Base-by-base conservation (phyloP, 78 protist genomes). In the Guillardia theta region DNA sequence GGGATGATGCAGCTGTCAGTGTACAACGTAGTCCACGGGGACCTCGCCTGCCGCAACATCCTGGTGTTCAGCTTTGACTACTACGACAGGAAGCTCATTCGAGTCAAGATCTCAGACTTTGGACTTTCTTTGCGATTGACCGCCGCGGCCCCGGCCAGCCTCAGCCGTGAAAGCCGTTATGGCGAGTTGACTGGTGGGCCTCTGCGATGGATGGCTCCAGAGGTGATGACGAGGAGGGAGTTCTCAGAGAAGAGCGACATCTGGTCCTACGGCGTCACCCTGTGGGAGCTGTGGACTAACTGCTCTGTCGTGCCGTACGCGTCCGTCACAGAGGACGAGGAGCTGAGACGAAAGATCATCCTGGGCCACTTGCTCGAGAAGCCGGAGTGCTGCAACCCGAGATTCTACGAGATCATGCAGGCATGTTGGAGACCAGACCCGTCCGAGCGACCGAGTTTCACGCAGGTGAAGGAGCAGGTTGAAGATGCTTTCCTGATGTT, bases 161-260 rank as follows among this genome's bases (percentile, higher is more conserved):
- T 70, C 45, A 36, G 46, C 46, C 39, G 53, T 1, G 24, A 8
- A 18, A 43, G 53, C 33, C 10, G 27, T 1, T 27, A n/a, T 3
- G 90, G 33, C 0, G 50, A 36, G 24, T 45, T 0, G 53, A 50
- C 45, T 1, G 90, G 90, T 0, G 39, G 8, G 80, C 90, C 90
- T 15, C 18, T 43, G 48, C 45, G 90, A 8, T 43, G 48, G 53
- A 37, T 78, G 45, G 50, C 90, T 10, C 90, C 90, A 0, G 90
- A 78, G 8, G 45, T 48, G 43, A 37, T 78, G 4, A 10, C 21
- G 47, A 18, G 48, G 6, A 30, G 48, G 3, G 30, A 50, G 30
- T 93, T 37, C 80, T 37, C 95, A 64, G 90, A 93, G 92, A 39
- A 76, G 64, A 76, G 77, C 48, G 95, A 94, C 50, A 93, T 94